A percentile compares a stretch with the other conserved stretches of the same genome.
phyloP scores from a whole-genome alignment of 495 filamentous ascomycete genomes.

The Halenospora varia region DNA sequence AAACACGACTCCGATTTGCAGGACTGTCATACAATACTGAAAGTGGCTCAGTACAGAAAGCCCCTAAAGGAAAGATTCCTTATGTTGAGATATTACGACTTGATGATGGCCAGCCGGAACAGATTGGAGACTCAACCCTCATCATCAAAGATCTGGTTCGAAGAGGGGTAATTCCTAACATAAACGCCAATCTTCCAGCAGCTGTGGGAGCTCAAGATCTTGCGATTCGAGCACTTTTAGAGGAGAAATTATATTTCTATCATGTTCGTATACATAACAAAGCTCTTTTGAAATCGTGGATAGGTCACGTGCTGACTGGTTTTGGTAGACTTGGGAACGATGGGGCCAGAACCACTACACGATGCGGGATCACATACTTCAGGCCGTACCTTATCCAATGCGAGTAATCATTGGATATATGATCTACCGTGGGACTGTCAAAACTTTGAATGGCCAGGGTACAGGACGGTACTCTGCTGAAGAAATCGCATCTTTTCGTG shows the following conservation, averaged over 20 bases:
- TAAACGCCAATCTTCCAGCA: conserved; percentile 39
- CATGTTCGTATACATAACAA: conserved; percentile 30
- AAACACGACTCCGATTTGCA: conserved; percentile 55
- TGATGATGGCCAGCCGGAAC: conserved; percentile 6
- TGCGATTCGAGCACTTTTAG: conserved; percentile 48
- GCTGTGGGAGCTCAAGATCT: conserved; percentile 42
- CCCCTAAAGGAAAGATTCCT: conserved; percentile 57
- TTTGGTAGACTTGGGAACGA: conserved; percentile 37
- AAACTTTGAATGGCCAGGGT: conserved; percentile 51
- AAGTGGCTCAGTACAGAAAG: conserved; percentile 36
- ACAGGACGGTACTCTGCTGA: conserved; percentile 43
- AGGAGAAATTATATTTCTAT: conserved; percentile 58
- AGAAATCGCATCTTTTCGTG: conserved; percentile 41
- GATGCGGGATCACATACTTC: conserved; percentile 51
- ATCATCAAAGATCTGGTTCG: conserved; percentile 44
- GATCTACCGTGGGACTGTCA: conserved; percentile 36
- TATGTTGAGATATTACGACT: conserved; percentile 39
- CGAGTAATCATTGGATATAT: conserved; percentile 50
- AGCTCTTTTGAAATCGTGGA: not conserved
- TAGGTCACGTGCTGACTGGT: not conserved
- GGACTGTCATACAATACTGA: conserved; percentile 42
- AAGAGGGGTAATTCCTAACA: conserved; percentile 36
- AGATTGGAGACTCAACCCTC: conserved; percentile 46
- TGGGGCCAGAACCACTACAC: conserved; percentile 60
- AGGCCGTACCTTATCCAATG: conserved; percentile 43